These are phyloP conservation scores for Crithidia fasciculata DNA, from an alignment of 208 protist genomes.

Conservation along the genomic window DNA sequence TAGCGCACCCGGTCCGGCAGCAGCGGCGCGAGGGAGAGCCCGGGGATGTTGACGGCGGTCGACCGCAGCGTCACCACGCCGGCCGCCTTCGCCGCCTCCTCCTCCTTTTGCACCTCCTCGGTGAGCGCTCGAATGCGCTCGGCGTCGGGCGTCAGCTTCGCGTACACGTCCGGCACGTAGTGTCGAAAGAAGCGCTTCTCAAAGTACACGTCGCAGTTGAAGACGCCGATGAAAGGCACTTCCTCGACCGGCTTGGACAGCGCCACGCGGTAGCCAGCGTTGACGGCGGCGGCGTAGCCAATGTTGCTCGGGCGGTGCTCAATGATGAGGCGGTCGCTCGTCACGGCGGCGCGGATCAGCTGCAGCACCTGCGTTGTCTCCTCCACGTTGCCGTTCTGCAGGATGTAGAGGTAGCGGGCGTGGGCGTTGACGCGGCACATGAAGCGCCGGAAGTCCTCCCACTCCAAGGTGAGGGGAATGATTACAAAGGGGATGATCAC, in stretches of 20 bases:
- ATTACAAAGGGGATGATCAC: conserved; percentile 24
- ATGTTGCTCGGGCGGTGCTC: conserved; percentile 13
- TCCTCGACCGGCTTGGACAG: conserved; percentile 21
- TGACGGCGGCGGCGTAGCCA: conserved; percentile 27
- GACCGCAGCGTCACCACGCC: conserved; percentile 5
- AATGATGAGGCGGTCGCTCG: conserved; percentile 12
- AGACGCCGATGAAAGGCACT: conserved; percentile 27
- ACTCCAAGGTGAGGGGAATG: conserved; percentile 15
- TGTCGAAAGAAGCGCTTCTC: conserved; percentile 9
- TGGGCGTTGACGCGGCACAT: conserved; percentile 29
- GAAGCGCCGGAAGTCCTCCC: conserved; percentile 16
- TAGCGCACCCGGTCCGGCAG: conserved; percentile 20
- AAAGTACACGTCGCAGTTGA: conserved; percentile 30
- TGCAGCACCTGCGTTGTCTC: conserved; percentile 15
- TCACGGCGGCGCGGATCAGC: conserved; percentile 5
- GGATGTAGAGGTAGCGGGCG: conserved; percentile 18
- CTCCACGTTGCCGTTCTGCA: conserved; percentile 25
- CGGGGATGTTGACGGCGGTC: conserved; percentile 3
- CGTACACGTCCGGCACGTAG: conserved; percentile 24
- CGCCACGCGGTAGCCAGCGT: conserved; percentile 23
- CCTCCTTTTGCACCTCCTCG: conserved; percentile 22
- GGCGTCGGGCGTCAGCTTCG: conserved; percentile 7
- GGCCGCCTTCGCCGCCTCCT: conserved; percentile 1
- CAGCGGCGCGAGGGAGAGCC: not conserved
- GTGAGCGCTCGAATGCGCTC: conserved; percentile 18